phyloP scores from a whole-genome alignment of 2,329 filamentous ascomycete genomes.

The Seiridium unicorne region DNA sequence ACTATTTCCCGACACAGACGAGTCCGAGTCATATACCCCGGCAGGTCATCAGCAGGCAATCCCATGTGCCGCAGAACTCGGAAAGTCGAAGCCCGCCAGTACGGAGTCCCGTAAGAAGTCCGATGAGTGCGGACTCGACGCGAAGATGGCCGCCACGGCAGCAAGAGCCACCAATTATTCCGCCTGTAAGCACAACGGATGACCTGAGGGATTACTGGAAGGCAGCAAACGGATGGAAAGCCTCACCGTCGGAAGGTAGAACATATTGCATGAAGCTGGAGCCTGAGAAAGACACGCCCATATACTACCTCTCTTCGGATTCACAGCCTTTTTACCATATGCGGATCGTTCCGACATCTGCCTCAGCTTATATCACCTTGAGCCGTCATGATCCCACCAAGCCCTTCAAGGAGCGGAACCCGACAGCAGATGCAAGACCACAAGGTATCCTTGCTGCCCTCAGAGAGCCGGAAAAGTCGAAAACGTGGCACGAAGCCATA shows the following conservation, averaged over 20 bases:
- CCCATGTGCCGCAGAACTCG: conserved; percentile 48
- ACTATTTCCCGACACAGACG: conserved; percentile 67
- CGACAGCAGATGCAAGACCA: conserved; percentile 29
- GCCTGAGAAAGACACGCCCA: conserved; percentile 57
- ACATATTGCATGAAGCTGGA: conserved; percentile 59
- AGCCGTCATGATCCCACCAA: conserved; percentile 60
- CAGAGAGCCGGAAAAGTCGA: conserved; percentile 32
- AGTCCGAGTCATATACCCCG: conserved; percentile 63
- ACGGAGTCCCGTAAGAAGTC: conserved; percentile 28
- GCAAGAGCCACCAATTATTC: conserved; percentile 43
- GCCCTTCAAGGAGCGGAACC: conserved; percentile 44
- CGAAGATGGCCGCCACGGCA: conserved; percentile 30
- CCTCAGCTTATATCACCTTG: conserved; percentile 59
- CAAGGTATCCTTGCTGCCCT: conserved; percentile 29
- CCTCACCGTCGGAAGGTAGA: conserved; percentile 55
- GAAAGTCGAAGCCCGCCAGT: conserved; percentile 25
- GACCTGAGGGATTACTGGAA: conserved; percentile 68
- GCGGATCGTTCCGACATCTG: conserved; percentile 61
- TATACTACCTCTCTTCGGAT: conserved; percentile 64
- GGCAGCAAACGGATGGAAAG: conserved; percentile 68
- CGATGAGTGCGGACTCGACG: conserved; percentile 26
- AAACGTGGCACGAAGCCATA: conserved; percentile 58
- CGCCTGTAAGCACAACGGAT: conserved; percentile 54
- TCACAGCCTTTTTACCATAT: conserved; percentile 67
- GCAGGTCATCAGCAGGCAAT: conserved; percentile 63